Percentiles rank a stretch among this genome's conserved stretches.
Evolutionary conservation across 345 rosid genomes (phyloP).

Genomic region (Cardamine occulta): DNA sequence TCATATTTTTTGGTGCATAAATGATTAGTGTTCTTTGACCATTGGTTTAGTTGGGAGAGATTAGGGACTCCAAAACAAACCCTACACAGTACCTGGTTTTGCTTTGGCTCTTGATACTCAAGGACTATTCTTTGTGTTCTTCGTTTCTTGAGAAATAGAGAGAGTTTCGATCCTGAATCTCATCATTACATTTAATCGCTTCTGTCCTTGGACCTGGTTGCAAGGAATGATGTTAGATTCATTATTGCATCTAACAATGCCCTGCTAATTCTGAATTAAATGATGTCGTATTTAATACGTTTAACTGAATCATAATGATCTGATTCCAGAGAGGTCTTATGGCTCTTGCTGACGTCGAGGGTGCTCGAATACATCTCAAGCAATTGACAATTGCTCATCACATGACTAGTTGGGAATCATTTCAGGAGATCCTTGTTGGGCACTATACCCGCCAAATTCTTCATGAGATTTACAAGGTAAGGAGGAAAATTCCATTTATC

Average conservation of each 20-base stretch:
- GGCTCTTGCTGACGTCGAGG: conserved; percentile 98
- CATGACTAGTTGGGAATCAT: conserved; percentile 92
- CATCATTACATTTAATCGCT: conserved; percentile 1
- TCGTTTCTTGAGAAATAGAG: neutral
- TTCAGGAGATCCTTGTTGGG: conserved; percentile 81
- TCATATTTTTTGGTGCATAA: too few relatives aligned
- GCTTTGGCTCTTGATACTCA: neutral
- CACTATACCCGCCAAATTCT: conserved; percentile 87
- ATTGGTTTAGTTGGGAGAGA: conserved; percentile 9
- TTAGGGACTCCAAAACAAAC: conserved; percentile 4
- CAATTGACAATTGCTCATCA: conserved; percentile 78
- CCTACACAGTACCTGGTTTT: conserved; percentile 8
- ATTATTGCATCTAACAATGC: conserved; percentile 12
- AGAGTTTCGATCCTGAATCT: neutral
- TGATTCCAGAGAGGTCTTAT: conserved; percentile 80
- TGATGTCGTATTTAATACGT: neutral
- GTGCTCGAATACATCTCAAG: conserved; percentile 86
- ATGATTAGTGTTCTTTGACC: conserved; percentile 4
- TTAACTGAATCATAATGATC: conserved; percentile 30
- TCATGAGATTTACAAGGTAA: conserved; percentile 98
- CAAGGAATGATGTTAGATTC: conserved; percentile 8
- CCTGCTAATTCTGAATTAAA: conserved; percentile 14
- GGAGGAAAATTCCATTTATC: conserved; percentile 14
- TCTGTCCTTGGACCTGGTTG: conserved; percentile 15
- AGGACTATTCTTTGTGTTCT: neutral